phyloP scores from a whole-genome alignment of 2,329 filamentous ascomycete genomes.

The Ascochyta viciae-villosae region DNA sequence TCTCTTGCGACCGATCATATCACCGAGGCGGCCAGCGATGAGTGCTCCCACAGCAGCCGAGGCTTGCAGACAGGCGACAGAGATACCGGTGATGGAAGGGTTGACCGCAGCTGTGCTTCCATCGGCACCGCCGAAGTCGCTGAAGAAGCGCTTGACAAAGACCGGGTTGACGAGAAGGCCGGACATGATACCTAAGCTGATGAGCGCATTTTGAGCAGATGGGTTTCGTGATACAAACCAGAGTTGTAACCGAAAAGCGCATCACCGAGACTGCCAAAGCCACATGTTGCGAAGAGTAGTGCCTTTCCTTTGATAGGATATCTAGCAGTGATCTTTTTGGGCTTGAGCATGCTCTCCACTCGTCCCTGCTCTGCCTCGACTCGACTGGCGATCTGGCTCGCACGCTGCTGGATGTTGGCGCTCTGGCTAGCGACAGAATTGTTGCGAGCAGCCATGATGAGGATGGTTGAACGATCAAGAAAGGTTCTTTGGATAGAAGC shows the following conservation, averaged over 20 bases:
- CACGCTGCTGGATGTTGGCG: slow-evolving; percentile 28
- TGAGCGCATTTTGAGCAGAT: slow-evolving; percentile 12
- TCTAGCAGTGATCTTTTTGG: slow-evolving; percentile 44
- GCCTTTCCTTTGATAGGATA: slow-evolving; percentile 49
- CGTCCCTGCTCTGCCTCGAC: slow-evolving; percentile 36
- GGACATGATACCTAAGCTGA: slow-evolving; percentile 48
- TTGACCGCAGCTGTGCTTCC: slow-evolving; percentile 41
- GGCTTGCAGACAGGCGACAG: slow-evolving; percentile 47
- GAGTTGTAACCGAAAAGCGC: slow-evolving; percentile 53
- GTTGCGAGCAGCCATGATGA: slow-evolving; percentile 15
- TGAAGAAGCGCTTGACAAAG: slow-evolving; percentile 52
- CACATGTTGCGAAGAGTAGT: slow-evolving; percentile 51
- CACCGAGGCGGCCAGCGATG: slow-evolving; percentile 45
- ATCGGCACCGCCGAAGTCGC: slow-evolving; percentile 48
- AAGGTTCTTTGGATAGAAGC: not conserved
- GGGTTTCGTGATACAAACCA: slow-evolving; percentile 29
- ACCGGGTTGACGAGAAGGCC: slow-evolving; percentile 51
- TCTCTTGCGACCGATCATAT: slow-evolving; percentile 48
- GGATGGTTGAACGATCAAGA: not conserved
- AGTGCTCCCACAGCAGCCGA: slow-evolving; percentile 48
- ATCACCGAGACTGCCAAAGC: slow-evolving; percentile 52
- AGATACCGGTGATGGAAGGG: slow-evolving; percentile 51
- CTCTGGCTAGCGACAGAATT: slow-evolving; percentile 22
- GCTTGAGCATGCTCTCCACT: slow-evolving; percentile 48
- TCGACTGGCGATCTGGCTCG: slow-evolving; percentile 30